Evolutionary conservation across 768 basidiomycete species (phyloP), one percentile per base, ranked within the genome.

Genomic region (Fibroporia radiculosa): DNA sequence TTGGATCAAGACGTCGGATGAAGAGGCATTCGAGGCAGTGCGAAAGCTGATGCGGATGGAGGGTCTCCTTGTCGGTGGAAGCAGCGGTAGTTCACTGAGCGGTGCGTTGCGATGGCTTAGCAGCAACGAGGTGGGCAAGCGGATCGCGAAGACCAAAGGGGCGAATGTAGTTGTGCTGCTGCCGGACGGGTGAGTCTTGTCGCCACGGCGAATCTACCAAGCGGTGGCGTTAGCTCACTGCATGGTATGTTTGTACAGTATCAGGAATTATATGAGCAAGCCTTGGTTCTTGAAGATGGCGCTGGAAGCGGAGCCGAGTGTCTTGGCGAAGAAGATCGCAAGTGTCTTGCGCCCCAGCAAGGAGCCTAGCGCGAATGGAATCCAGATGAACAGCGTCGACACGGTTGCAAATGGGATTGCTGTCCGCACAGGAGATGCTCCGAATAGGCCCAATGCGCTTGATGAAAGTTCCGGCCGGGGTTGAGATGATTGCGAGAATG

Each of bases 181-280:
- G 7, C 80, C 96, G 28, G 96, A 99, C 57, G 92, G 90, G 90
- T 90, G 55, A 64, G 85, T 16, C 26, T 2, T 14, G 11, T 28
- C 22, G 27, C 39, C 23, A 26, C 2, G 5, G 12, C 8, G 22
- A 31, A 11, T 24, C 35, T 40, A 18, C 44, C 19, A 44, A 23
- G 32, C 31, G 26, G 20, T 39, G 16, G 20, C 34, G 16, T 31
- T 33, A 25, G 20, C 20, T 22, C 28, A 34, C 26, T 3, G 11
- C 40, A 25, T 29, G n/a, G n/a, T n/a, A 14, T 20, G 1, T n/a
- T 20, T 24, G 14, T 39, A 20, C 50, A 91, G 93, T 1, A 81
- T 96, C 44, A 77, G 92, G 54, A 95, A 95, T 61, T 95, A 95
- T 59, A 93, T 95, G 80, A 85, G 84, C 66, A 93, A 92, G 58